These are phyloP conservation scores for Talaromyces albobiverticillius DNA, from an alignment of 2,329 filamentous ascomycete genomes.

Conservation along the genomic window DNA sequence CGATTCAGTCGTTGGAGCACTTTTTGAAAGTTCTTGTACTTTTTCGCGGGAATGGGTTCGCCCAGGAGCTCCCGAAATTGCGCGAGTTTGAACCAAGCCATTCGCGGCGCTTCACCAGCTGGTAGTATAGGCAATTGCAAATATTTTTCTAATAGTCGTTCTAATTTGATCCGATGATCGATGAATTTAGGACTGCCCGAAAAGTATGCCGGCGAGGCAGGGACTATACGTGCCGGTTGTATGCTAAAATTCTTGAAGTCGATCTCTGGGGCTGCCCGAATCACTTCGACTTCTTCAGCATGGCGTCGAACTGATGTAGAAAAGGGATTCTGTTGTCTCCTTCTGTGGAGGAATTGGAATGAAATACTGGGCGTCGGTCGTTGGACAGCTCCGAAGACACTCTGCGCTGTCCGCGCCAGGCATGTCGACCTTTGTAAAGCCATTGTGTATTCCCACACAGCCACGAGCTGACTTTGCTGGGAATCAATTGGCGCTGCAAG, in stretches of 20 bases:
- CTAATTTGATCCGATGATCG: slow-evolving; percentile 74
- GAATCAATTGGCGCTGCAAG: slow-evolving; percentile 5
- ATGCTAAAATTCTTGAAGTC: slow-evolving; percentile 29
- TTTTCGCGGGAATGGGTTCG: slow-evolving; percentile 70
- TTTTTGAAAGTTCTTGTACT: slow-evolving; percentile 73
- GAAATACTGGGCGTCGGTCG: slow-evolving; percentile 32
- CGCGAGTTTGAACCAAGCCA: slow-evolving; percentile 75
- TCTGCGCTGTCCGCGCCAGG: slow-evolving; percentile 32
- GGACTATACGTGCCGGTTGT: slow-evolving; percentile 68
- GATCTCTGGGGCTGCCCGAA: slow-evolving; percentile 31
- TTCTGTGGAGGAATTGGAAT: background rate
- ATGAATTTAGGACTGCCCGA: slow-evolving; percentile 80
- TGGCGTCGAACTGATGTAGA: slow-evolving; percentile 25
- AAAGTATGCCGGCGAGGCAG: slow-evolving; percentile 91
- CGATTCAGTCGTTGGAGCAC: slow-evolving; percentile 77
- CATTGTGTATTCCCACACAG: slow-evolving; percentile 27
- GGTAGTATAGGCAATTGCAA: slow-evolving; percentile 68
- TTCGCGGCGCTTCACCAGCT: slow-evolving; percentile 63
- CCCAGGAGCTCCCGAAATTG: slow-evolving; percentile 71
- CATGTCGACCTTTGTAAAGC: slow-evolving; percentile 36
- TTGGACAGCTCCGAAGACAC: slow-evolving; percentile 27
- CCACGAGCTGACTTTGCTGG: slow-evolving; percentile 14
- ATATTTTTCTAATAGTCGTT: slow-evolving; percentile 69
- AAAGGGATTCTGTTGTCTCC: slow-evolving; percentile 19
- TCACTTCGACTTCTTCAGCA: slow-evolving; percentile 24